A percentile compares a stretch with the other conserved stretches of the same genome.
Evolutionary conservation across 2,329 filamentous ascomycete species (phyloP).

Genomic region (Ophiostoma australiae): DNA sequence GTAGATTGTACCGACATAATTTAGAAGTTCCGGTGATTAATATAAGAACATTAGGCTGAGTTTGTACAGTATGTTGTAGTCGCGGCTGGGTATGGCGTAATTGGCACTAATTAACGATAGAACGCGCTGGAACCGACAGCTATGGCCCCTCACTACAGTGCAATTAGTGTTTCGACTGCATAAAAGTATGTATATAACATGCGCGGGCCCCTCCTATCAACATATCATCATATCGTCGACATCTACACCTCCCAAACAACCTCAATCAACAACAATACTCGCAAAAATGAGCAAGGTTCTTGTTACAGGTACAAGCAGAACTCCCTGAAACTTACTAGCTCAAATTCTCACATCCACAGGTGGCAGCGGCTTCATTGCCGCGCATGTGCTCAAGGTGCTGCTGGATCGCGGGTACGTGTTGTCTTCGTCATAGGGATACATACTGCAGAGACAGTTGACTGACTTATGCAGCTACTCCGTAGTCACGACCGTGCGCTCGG

Average conservation of each 20-base stretch:
- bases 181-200: background rate
- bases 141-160: background rate
- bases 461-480: background rate
- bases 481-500: constrained; percentile 17
- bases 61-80: background rate
- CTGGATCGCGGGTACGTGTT: constrained; percentile 37
- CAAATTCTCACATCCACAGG: constrained; percentile 32
- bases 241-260: background rate
- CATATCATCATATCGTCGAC: background rate
- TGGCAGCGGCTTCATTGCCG: constrained; percentile 50
- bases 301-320: constrained; percentile 39
- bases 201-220: background rate
- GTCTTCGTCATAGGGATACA: background rate
- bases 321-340: background rate
- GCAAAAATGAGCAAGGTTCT: constrained; percentile 44
- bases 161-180: background rate
- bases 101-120: background rate
- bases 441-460: background rate
- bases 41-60: background rate
- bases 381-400: constrained; percentile 52
- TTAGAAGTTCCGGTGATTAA: too few species aligned
- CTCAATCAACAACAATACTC: background rate
- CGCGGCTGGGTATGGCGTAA: background rate
- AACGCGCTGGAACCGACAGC: background rate
- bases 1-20: background rate